Percentiles rank a stretch among this genome's conserved stretches.
These are phyloP conservation scores for Halophytophthora polymorphica DNA, from an alignment of 352 stramenopile genomes.

Conservation along the genomic window DNA sequence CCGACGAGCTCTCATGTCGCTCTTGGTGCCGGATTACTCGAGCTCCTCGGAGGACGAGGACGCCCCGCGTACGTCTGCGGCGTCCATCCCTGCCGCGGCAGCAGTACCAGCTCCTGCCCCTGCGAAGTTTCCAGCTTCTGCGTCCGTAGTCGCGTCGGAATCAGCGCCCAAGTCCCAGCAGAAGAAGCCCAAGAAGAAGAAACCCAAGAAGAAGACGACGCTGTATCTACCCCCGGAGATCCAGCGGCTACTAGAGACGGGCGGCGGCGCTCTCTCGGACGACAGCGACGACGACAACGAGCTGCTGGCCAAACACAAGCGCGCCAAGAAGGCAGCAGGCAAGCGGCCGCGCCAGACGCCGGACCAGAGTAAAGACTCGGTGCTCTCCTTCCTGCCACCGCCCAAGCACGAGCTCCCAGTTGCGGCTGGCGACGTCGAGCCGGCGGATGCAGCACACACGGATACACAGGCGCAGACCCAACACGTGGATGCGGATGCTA, in stretches of 20 bases:
- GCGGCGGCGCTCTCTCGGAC: conserved; percentile 19
- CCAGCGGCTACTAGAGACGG: conserved; percentile 49
- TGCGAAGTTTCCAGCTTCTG: not conserved
- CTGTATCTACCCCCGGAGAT: conserved; percentile 56
- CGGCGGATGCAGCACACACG: conserved; percentile 1
- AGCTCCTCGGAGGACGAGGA: conserved; percentile 54
- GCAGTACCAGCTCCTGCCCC: not conserved
- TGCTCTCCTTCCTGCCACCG: conserved; percentile 58
- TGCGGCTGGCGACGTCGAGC: conserved; percentile 10
- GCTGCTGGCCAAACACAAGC: conserved; percentile 52
- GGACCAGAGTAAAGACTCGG: conserved; percentile 6
- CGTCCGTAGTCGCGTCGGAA: conserved; percentile 1
- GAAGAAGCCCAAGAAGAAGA: conserved; percentile 28
- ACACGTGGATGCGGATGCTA: conserved; percentile 4
- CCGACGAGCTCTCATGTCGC: conserved; percentile 31
- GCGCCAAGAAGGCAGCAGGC: conserved; percentile 30
- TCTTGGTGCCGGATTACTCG: conserved; percentile 53
- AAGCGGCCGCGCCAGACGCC: conserved; percentile 25
- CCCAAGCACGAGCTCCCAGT: conserved; percentile 45
- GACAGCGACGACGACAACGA: conserved; percentile 39
- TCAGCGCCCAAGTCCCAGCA: conserved; percentile 16
- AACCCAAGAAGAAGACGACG: conserved; percentile 45
- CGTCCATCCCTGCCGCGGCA: not conserved
- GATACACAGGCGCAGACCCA: conserved; percentile 3
- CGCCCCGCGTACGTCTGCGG: not conserved